Percentiles rank a stretch among this genome's conserved stretches.
phyloP scores from a whole-genome alignment of 108 stramenopile genomes.

The Cyclotella baltica region DNA sequence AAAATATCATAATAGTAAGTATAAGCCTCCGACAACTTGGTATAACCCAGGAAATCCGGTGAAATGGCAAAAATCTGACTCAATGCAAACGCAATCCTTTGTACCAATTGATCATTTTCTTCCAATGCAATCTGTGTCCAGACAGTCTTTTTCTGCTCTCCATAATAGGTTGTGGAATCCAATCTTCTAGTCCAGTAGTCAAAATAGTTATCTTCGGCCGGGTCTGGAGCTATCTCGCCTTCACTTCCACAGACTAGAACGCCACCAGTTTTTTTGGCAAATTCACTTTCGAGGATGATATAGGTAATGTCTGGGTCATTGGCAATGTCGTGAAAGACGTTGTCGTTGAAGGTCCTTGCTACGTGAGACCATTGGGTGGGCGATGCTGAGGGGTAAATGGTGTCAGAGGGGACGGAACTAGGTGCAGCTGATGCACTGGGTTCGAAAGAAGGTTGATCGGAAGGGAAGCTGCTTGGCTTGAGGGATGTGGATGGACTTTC shows the following conservation, averaged over 20 bases:
- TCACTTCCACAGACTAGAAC: slow-evolving; percentile 35
- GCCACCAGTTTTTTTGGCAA: slow-evolving; percentile 10
- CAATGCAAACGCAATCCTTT: slow-evolving; percentile 55
- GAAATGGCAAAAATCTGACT: slow-evolving; percentile 46
- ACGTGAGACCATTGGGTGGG: slow-evolving; percentile 24
- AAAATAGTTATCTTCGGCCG: slow-evolving; percentile 30
- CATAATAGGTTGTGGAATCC: slow-evolving; percentile 4
- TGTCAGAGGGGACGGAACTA: slow-evolving; percentile 1
- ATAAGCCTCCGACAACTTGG: slow-evolving; percentile 43
- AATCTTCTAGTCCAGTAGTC: slow-evolving; percentile 23
- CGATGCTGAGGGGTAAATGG: neutral
- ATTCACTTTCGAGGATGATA: slow-evolving; percentile 14
- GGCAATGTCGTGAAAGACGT: slow-evolving; percentile 11
- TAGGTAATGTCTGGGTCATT: slow-evolving; percentile 23
- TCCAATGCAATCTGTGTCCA: slow-evolving; percentile 36
- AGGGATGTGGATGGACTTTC: neutral
- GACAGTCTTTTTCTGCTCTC: slow-evolving; percentile 43
- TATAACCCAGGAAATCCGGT: slow-evolving; percentile 7
- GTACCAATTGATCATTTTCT: slow-evolving; percentile 53
- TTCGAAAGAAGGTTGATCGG: neutral
- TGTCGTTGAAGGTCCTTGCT: slow-evolving; percentile 20
- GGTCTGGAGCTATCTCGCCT: slow-evolving; percentile 25
- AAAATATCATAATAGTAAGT: slow-evolving; percentile 72
- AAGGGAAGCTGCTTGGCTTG: slow-evolving; percentile 3
- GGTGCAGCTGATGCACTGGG: slow-evolving; percentile 6